Base-by-base conservation (phyloP, 2,329 filamentous ascomycete species). In the Emydomyces testavorans region DNA sequence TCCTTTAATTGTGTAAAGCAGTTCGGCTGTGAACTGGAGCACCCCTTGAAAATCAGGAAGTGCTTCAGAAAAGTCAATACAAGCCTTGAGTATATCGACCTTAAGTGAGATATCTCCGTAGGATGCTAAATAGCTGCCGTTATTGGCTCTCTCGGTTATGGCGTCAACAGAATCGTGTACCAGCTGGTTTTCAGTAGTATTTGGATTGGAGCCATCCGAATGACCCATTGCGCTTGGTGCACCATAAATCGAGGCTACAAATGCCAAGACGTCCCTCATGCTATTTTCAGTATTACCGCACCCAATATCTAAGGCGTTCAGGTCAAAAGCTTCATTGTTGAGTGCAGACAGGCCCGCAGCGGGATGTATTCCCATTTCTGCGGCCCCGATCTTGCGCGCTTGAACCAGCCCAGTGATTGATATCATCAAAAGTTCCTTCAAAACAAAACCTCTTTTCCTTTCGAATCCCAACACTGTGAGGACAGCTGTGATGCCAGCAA, bases 351-450 rank as follows among this genome's bases (percentile, higher is more conserved):
- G 70, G 0, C 87, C 89, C 7, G 90, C 87, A 15, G 90, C 90
- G 34, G 92, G 92, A 66, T 96, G 90, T 29, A 98, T 86, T 2
- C 90, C 92, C 59, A 92, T 85, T 61, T 96, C 92, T n/a, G 92
- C 89, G 34, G 92, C 92, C 26, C 90, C 90, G 40, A 90, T 77
- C 39, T 93, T 95, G 32, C 92, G 78, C 13, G 92, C 92, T 65
- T 95, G 87, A 3, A 94, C 82, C 6, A 98, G 73, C 2, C 85
- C 88, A 28, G 82, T 82, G 45, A 93, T 85, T 34, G 96, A 73
- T 13, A 88, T 80, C 2, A 81, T 82, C 6, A 98, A 76, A 42
- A 96, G 74, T 59, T 95, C 88, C 56, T 85, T 82, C 57, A 94
- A 76, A 0, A 95, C 79, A 68, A 96, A 83, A 3, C 85, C 88